Conservation (phyloP, 768 basidiomycete genomes). For the Lactarius quietus region DNA sequence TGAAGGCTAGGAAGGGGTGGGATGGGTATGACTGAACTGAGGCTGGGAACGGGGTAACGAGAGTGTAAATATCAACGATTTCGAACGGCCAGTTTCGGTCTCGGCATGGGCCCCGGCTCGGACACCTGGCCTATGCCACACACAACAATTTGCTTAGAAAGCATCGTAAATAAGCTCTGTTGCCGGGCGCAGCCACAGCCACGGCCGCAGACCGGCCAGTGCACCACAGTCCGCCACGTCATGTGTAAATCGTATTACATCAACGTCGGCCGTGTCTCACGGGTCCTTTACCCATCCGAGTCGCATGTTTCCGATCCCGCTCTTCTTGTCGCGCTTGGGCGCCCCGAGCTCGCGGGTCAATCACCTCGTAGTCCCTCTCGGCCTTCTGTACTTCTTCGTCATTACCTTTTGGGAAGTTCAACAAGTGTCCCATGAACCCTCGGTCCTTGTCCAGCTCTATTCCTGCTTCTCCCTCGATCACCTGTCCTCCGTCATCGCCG, state of each 20-base stretch:
- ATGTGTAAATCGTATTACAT: neutral
- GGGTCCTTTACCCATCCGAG: conserved; percentile 18
- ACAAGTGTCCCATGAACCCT: conserved; percentile 67
- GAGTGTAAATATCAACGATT: conserved; percentile 1
- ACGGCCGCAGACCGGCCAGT: neutral
- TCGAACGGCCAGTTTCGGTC: neutral
- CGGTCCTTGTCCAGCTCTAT: conserved; percentile 78
- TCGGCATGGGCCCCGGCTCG: neutral
- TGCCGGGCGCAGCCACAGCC: no score
- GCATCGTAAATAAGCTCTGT: neutral
- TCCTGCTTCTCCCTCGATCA: conserved; percentile 43
- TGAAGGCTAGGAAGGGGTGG: neutral
- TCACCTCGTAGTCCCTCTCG: conserved; percentile 84
- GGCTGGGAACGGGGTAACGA: neutral
- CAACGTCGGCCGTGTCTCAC: conserved; percentile 29
- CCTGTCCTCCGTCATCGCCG: conserved; percentile 27
- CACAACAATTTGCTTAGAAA: neutral
- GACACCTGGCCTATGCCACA: neutral
- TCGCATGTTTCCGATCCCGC: conserved; percentile 52
- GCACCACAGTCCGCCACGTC: neutral
- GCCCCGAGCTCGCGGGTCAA: conserved; percentile 72
- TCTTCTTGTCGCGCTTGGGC: conserved; percentile 79
- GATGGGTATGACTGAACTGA: neutral
- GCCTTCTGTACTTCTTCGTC: conserved; percentile 72
- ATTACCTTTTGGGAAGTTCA: conserved; percentile 78